Conservation (phyloP, 73 alveolate species). For the Paramecium tetraurelia region DNA sequence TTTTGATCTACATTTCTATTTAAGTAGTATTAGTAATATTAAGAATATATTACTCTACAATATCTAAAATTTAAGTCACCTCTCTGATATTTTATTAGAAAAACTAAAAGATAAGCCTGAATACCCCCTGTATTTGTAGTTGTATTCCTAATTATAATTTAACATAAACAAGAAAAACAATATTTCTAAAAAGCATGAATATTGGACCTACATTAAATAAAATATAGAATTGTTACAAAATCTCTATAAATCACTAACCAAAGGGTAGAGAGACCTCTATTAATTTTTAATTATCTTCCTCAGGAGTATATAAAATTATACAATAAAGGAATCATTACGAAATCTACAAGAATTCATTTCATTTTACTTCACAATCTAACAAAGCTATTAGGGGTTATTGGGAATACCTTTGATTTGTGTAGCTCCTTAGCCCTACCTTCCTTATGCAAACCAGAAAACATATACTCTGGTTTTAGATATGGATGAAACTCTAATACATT, state of each 20-base stretch:
- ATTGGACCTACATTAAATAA: background rate
- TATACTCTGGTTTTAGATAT: conserved; percentile 94
- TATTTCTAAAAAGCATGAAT: background rate
- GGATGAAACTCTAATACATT: conserved; percentile 98
- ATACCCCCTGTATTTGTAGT: background rate
- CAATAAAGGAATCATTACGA: conserved; percentile 1
- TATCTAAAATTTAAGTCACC: background rate
- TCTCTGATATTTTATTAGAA: background rate
- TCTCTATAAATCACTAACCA: background rate
- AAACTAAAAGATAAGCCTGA: background rate
- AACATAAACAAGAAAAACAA: background rate
- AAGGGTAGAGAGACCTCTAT: conserved; percentile 11
- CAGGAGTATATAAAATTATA: background rate
- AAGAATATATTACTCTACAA: background rate
- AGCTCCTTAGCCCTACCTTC: conserved; percentile 59
- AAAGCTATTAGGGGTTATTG: conserved; percentile 18
- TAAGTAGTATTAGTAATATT: background rate
- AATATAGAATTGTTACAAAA: background rate
- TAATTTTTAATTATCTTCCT: background rate
- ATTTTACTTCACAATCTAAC: background rate
- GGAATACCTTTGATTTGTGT: conserved; percentile 54
- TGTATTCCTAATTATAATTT: background rate
- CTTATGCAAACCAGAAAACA: background rate
- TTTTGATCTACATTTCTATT: conserved; percentile 35
- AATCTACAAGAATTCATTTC: background rate